A percentile compares a stretch with the other conserved stretches of the same genome.
Evolutionary conservation across 768 basidiomycete species (phyloP).

Genomic region (Pholiota conissans): DNA sequence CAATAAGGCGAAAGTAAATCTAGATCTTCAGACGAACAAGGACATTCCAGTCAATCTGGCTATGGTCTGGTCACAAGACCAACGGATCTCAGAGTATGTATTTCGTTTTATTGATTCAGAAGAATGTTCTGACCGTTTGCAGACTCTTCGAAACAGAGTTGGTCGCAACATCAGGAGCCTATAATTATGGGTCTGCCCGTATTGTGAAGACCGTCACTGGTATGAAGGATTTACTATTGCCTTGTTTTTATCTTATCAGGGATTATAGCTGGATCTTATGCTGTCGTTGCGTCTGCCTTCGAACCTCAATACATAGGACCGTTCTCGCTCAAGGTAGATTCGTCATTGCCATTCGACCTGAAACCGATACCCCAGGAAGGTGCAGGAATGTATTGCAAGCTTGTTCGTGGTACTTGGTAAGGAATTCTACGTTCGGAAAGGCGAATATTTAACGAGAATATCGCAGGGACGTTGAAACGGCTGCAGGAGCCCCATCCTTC

Average conservation of each 20-base stretch:
- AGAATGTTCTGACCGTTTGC: not conserved
- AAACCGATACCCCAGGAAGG: constrained; percentile 78
- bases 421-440: constrained; percentile 15
- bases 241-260: constrained; percentile 1
- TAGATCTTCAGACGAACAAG: constrained; percentile 56
- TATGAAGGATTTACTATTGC: constrained; percentile 28
- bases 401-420: constrained; percentile 74
- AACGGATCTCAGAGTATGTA: constrained; percentile 74
- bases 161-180: constrained; percentile 73
- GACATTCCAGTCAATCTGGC: constrained; percentile 75
- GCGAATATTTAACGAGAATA: not conserved
- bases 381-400: constrained; percentile 84
- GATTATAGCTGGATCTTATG: constrained; percentile 76
- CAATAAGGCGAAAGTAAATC: constrained; percentile 35
- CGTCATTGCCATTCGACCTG: constrained; percentile 61
- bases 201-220: constrained; percentile 52
- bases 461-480: constrained; percentile 53
- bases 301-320: constrained; percentile 67
- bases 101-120: not conserved
- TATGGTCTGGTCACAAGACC: constrained; percentile 73
- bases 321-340: constrained; percentile 66
- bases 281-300: constrained; percentile 83
- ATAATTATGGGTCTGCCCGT: constrained; percentile 75
- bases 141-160: constrained; percentile 70
- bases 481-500: constrained; percentile 71